phyloP scores from a whole-genome alignment of 352 stramenopile species.

The Phytophthora niederhauseri region DNA sequence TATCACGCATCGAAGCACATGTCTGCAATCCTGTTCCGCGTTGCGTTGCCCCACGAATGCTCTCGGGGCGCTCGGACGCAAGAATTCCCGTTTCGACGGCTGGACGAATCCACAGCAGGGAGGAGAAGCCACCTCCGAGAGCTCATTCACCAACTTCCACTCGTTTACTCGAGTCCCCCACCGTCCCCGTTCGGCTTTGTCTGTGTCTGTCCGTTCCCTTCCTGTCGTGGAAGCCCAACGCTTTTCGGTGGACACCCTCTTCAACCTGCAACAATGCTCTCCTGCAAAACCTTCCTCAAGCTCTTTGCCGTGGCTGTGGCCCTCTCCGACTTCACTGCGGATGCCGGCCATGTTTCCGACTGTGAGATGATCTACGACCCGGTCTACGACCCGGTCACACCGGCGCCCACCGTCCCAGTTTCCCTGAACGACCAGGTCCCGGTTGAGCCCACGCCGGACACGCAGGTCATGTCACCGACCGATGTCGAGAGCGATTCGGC shows the following conservation, averaged over 20 bases:
- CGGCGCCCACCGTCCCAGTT: constrained; percentile 9
- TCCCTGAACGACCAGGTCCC: neutral
- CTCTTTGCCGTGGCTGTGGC: constrained; percentile 28
- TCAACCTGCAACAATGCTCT: constrained; percentile 32
- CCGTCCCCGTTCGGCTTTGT: neutral
- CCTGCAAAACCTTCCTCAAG: constrained; percentile 31
- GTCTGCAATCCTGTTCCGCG: too few species aligned
- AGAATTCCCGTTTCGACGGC: neutral
- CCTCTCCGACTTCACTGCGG: constrained; percentile 22
- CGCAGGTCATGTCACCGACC: neutral
- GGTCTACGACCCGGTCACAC: neutral
- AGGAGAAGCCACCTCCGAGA: neutral
- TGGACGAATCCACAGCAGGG: neutral
- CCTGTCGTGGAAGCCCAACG: constrained; percentile 15
- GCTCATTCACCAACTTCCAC: constrained; percentile 32
- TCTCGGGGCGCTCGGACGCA: too few species aligned
- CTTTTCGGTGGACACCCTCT: constrained; percentile 7
- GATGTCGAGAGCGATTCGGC: constrained; percentile 7
- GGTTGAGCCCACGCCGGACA: neutral
- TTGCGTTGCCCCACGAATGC: too few species aligned
- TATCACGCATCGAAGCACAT: too few species aligned
- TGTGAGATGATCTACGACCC: constrained; percentile 30
- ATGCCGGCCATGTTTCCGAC: constrained; percentile 13
- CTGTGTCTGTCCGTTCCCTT: constrained; percentile 12
- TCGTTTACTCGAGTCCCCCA: constrained; percentile 29